Percentiles rank a stretch among this genome's conserved stretches.
phyloP scores from a whole-genome alignment of 1,284 basidiomycete genomes.

The Fomitiporia mediterranea region DNA sequence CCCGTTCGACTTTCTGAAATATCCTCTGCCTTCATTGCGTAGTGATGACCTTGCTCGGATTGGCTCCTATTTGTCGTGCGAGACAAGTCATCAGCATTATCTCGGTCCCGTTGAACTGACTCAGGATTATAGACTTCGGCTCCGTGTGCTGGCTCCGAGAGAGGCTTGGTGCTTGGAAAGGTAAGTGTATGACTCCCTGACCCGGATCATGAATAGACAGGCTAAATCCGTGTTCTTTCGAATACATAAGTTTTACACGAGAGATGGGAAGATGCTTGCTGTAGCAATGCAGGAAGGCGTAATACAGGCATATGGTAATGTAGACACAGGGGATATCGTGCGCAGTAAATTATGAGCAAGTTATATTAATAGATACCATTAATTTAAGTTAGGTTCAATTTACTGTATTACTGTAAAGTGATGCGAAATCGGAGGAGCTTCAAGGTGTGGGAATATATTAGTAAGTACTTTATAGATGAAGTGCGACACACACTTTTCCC shows the following conservation, averaged over 20 bases:
- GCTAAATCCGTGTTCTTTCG: not conserved
- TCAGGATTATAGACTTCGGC: constrained; percentile 48
- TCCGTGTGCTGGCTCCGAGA: constrained; percentile 61
- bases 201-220: not conserved
- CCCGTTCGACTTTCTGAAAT: not conserved
- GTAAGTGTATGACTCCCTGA: constrained; percentile 40
- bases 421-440: not conserved
- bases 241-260: constrained; percentile 62
- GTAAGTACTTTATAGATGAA: constrained; percentile 1
- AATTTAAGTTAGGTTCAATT: too few relatives aligned
- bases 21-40: not conserved
- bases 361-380: not conserved
- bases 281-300: constrained; percentile 82
- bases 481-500: not conserved
- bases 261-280: constrained; percentile 66
- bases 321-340: not conserved
- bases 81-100: not conserved
- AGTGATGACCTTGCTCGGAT: constrained; percentile 50
- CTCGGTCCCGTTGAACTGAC: constrained; percentile 7
- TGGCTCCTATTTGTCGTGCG: constrained; percentile 78
- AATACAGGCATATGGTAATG: constrained; percentile 27
- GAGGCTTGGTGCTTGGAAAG: constrained; percentile 70
- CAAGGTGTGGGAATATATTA: not conserved
- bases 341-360: not conserved
- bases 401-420: too few relatives aligned